Conservation (phyloP, 163 green algal genomes). For the Scenedesmus sp. region DNA sequence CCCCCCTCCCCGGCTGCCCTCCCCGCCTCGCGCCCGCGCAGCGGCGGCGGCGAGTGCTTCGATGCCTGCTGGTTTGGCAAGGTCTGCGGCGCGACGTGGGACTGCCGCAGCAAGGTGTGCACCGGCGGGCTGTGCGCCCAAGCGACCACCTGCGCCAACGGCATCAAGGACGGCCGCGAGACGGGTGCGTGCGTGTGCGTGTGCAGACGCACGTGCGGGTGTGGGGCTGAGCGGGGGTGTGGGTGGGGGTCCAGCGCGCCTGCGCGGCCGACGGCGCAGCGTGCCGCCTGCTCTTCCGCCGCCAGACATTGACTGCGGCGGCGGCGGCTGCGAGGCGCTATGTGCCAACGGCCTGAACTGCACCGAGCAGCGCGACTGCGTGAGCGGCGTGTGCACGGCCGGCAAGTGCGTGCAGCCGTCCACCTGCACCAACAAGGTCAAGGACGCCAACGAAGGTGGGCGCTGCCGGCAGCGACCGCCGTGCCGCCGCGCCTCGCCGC, state of each 20-base stretch:
- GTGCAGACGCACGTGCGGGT: no score
- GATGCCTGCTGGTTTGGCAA: constrained; percentile 32
- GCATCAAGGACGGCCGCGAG: constrained; percentile 16
- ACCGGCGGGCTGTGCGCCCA: constrained; percentile 4
- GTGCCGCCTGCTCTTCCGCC: no score
- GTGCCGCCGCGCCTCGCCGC: no score
- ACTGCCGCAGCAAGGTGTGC: constrained; percentile 27
- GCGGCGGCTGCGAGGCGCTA: not conserved
- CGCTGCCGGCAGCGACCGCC: no score
- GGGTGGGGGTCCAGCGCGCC: no score
- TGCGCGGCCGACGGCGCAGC: no score
- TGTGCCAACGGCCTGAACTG: constrained; percentile 6
- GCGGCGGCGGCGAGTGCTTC: constrained; percentile 29
- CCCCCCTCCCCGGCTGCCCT: not conserved
- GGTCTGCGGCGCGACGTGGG: constrained; percentile 6
- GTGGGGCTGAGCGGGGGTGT: no score
- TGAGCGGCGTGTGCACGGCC: not conserved
- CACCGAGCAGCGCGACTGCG: constrained; percentile 2
- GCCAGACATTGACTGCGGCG: constrained; percentile 19
- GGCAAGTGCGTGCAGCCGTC: constrained; percentile 22
- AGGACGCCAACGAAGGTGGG: constrained; percentile 15
- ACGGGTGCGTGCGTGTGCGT: no score
- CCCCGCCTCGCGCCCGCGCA: not conserved
- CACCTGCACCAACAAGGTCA: constrained; percentile 29
- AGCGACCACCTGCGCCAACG: constrained; percentile 14